Conservation (phyloP, 2,329 filamentous ascomycete species). For the Dothiorella sarmentorum region DNA sequence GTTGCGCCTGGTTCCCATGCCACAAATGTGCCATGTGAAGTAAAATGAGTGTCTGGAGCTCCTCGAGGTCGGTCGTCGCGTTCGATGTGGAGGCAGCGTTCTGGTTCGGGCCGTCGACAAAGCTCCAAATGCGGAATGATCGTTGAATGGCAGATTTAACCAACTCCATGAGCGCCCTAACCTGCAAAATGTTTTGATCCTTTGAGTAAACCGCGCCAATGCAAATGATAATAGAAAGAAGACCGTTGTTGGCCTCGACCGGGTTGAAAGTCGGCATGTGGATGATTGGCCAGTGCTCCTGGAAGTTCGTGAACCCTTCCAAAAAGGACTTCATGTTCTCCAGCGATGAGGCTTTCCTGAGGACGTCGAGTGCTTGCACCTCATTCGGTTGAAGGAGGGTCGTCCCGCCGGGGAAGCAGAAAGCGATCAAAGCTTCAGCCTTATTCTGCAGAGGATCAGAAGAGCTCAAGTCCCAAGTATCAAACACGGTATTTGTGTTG, state of each 20-base stretch:
- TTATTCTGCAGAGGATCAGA: conserved; percentile 46
- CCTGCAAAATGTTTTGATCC: conserved; percentile 55
- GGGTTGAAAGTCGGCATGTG: conserved; percentile 70
- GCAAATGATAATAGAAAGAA: conserved; percentile 68
- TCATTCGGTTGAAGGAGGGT: conserved; percentile 23
- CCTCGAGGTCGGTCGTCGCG: conserved; percentile 52
- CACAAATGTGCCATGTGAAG: conserved; percentile 62
- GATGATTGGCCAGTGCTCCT: conserved; percentile 69
- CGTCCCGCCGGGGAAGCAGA: conserved; percentile 47
- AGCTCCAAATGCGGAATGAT: conserved; percentile 52
- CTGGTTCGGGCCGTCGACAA: conserved; percentile 28
- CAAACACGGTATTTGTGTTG: conserved; percentile 35
- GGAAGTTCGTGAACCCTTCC: conserved; percentile 68
- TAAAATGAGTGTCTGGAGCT: conserved; percentile 64
- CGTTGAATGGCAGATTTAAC: conserved; percentile 58
- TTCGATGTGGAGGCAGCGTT: conserved; percentile 38
- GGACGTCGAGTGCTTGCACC: conserved; percentile 51
- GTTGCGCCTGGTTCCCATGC: conserved; percentile 66
- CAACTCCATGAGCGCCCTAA: conserved; percentile 66
- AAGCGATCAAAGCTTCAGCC: conserved; percentile 44
- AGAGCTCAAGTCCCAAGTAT: conserved; percentile 43
- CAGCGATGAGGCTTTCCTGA: conserved; percentile 57
- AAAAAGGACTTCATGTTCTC: conserved; percentile 70
- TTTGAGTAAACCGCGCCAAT: conserved; percentile 73
- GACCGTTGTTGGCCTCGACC: conserved; percentile 61